Base-by-base conservation (phyloP, 2,329 filamentous ascomycete species). In the Cladosporium halotolerans region DNA sequence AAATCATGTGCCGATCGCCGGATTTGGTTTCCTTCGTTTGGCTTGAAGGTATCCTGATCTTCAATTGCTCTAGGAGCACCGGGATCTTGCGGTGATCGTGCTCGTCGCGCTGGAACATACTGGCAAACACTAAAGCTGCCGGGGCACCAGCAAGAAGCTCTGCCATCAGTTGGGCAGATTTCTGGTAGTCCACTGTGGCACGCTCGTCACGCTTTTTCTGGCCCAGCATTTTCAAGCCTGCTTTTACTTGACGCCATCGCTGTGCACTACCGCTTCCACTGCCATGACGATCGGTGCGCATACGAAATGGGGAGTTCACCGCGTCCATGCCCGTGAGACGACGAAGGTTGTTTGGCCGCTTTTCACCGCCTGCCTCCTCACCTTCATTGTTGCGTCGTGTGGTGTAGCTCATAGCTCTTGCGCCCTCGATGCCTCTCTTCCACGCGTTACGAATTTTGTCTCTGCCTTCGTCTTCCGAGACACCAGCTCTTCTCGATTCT, bases 101-200 rank as follows among this genome's bases (percentile, higher is more conserved):
- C 70, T 99, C 93, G 63, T 99, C 93, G 54, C 93, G 82, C 72
- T 97, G 93, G 63, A 97, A 93, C 88, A 97, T 96, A 66, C 91
- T 96, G 7, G 93, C 93, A 49, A 99, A 76, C 71, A 99, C 95
- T 55, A 99, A 76, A 16, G 92, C 93, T 19, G 93, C 93, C 3
- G 93, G 93, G 1, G 91, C 89, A 51, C 90, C 93, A 41, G 93
- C 95, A 45, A 93, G 82, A 36, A 99, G 76, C 70, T 99, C 93
- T 1, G 93, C 93, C 81, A 99, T 92, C 44, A 99, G 77, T 69
- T 99, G 93, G 2, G 93, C 90, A 9, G 92, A 97, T 69, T 97
- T 99, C 65, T 88, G 85, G 66, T 93, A 90, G 68, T 99, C 93
- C 56, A 96, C 86, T 42, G 87, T 86, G 52, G 80, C 79, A 56